Percentiles rank a stretch among this genome's conserved stretches.
Conservation (phyloP, 495 filamentous ascomycete genomes). For the Tirmania nivea region DNA sequence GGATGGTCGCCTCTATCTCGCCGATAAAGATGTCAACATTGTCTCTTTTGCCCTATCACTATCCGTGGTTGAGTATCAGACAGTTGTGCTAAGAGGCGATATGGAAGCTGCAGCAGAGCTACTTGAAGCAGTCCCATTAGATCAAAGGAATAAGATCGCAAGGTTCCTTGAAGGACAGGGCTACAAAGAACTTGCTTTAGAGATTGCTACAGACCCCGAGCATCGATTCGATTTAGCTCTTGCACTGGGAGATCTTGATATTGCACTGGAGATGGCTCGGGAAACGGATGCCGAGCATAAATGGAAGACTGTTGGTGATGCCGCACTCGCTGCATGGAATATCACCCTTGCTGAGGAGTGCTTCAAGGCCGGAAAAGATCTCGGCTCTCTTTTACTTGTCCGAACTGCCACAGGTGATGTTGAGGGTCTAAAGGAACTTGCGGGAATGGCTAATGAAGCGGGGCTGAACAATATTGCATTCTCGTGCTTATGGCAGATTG, state of each 20-base stretch:
- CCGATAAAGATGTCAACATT: conserved; percentile 83
- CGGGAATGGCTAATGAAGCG: conserved; percentile 46
- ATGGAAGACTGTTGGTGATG: conserved; percentile 91
- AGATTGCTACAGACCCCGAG: conserved; percentile 88
- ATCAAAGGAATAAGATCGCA: conserved; percentile 92
- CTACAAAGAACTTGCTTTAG: conserved; percentile 82
- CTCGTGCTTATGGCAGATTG: conserved; percentile 68
- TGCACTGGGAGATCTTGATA: conserved; percentile 56
- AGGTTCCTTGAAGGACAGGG: conserved; percentile 96
- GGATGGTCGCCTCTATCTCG: conserved; percentile 78
- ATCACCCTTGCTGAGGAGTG: conserved; percentile 74
- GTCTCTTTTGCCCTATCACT: conserved; percentile 81
- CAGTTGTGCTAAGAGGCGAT: conserved; percentile 81
- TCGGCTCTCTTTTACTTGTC: conserved; percentile 70
- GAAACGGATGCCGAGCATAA: conserved; percentile 79
- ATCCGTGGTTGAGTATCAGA: conserved; percentile 93
- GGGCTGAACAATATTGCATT: conserved; percentile 84
- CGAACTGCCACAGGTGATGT: conserved; percentile 61
- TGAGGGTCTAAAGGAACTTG: conserved; percentile 48
- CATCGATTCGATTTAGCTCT: conserved; percentile 92
- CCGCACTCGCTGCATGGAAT: conserved; percentile 71
- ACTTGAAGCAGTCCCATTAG: conserved; percentile 56
- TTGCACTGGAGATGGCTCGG: conserved; percentile 65
- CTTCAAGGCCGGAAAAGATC: conserved; percentile 69
- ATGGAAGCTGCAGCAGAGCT: conserved; percentile 79